Conservation (phyloP, 2,329 filamentous ascomycete genomes). For the Beauveria medogensis region DNA sequence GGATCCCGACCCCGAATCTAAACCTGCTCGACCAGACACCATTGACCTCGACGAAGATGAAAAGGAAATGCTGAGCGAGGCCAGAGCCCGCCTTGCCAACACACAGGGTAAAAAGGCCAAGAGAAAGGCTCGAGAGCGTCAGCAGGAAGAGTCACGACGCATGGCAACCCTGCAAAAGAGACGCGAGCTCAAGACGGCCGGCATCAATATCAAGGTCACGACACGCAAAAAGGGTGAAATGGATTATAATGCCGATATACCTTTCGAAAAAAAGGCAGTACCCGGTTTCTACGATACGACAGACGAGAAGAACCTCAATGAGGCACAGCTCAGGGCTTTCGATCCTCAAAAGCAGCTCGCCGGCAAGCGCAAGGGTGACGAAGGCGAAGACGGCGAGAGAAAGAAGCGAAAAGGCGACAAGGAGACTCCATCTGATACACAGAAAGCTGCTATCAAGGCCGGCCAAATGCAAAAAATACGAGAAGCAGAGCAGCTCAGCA, state of each 20-base stretch:
- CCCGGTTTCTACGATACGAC: conserved; percentile 88
- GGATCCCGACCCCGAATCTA: conserved; percentile 94
- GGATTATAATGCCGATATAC: conserved; percentile 99
- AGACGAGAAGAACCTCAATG: conserved; percentile 74
- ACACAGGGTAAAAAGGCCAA: conserved; percentile 99
- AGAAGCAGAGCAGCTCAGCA: conserved; percentile 95
- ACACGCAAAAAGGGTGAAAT: conserved; percentile 93
- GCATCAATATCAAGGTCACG: conserved; percentile 94
- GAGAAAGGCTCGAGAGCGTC: conserved; percentile 88
- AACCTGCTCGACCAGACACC: conserved; percentile 89
- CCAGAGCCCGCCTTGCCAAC: conserved; percentile 89
- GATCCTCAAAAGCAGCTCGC: conserved; percentile 85
- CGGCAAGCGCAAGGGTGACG: conserved; percentile 90
- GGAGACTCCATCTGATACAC: conserved; percentile 65
- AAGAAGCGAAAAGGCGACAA: conserved; percentile 90
- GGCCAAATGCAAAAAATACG: conserved; percentile 90
- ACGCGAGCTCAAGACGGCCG: conserved; percentile 91
- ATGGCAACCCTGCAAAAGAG: conserved; percentile 89
- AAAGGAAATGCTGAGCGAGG: conserved; percentile 98
- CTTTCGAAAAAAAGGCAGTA: conserved; percentile 87
- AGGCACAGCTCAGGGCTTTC: conserved; percentile 74
- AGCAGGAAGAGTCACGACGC: conserved; percentile 87
- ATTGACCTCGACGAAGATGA: conserved; percentile 98
- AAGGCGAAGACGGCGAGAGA: conserved; percentile 72
- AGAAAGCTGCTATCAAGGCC: conserved; percentile 83